Evolutionary conservation across 2,329 filamentous ascomycete species (phyloP).

Genomic region (Colletotrichum eremochloae): DNA sequence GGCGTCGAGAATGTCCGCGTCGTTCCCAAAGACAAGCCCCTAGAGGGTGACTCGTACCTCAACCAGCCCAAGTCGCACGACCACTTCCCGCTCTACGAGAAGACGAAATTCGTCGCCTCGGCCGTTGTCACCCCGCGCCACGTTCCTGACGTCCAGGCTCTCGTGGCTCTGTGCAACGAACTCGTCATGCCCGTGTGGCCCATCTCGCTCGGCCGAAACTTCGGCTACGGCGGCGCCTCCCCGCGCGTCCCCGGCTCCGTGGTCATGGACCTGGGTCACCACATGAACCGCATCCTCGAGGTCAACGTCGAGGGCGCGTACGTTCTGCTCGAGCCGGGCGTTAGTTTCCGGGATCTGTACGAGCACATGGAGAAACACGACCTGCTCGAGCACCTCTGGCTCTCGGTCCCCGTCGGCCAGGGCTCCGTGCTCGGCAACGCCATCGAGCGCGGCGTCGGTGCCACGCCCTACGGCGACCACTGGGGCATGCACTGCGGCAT

Average conservation of each 20-base stretch:
- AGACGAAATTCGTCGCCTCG: slow-evolving; percentile 58
- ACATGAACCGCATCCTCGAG: slow-evolving; percentile 57
- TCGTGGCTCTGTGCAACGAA: slow-evolving; percentile 54
- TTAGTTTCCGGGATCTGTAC: slow-evolving; percentile 54
- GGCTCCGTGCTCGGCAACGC: slow-evolving; percentile 62
- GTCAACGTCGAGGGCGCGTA: slow-evolving; percentile 55
- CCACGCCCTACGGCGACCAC: slow-evolving; percentile 61
- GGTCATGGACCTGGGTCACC: slow-evolving; percentile 56
- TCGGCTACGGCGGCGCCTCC: slow-evolving; percentile 60
- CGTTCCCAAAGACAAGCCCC: slow-evolving; percentile 30
- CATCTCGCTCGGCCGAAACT: slow-evolving; percentile 55
- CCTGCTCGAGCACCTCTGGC: slow-evolving; percentile 56
- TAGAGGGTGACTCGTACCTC: slow-evolving; percentile 42
- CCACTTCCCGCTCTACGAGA: slow-evolving; percentile 55
- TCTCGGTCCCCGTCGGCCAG: slow-evolving; percentile 59
- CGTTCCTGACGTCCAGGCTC: slow-evolving; percentile 59
- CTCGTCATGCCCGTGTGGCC: slow-evolving; percentile 53
- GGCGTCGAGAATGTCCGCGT: slow-evolving; percentile 46
- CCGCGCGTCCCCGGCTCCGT: slow-evolving; percentile 59
- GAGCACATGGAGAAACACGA: slow-evolving; percentile 52
- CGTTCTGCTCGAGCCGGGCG: slow-evolving; percentile 59
- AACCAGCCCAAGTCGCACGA: slow-evolving; percentile 51
- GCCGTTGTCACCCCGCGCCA: slow-evolving; percentile 52
- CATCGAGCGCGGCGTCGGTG: slow-evolving; percentile 60
- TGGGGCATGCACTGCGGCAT: slow-evolving; percentile 57